Conservation (phyloP, 2,329 filamentous ascomycete genomes). For the Blumeriella jaapii region DNA sequence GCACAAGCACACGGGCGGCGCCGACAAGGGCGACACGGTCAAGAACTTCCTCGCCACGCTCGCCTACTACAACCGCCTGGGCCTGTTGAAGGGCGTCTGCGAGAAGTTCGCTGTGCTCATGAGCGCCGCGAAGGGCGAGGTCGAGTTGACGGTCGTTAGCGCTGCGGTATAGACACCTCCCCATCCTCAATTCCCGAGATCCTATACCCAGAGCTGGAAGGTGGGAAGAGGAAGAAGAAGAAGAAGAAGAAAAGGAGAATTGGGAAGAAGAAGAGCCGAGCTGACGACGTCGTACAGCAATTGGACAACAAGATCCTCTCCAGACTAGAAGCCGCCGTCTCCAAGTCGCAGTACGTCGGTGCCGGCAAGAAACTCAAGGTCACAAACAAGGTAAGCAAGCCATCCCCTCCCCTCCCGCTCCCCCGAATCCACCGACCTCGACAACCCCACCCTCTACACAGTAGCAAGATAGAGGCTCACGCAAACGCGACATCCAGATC, state of each 20-base stretch:
- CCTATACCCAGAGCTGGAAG: too few relatives aligned
- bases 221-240: too few relatives aligned
- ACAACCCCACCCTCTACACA: too few relatives aligned
- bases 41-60: slow-evolving; percentile 89
- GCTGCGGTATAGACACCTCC: slow-evolving; percentile 61
- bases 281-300: slow-evolving; percentile 45
- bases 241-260: background rate
- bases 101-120: slow-evolving; percentile 84
- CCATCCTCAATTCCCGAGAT: too few relatives aligned
- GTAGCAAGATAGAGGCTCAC: too few relatives aligned
- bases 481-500: too few relatives aligned
- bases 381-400: slow-evolving; percentile 60
- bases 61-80: slow-evolving; percentile 92
- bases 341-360: slow-evolving; percentile 80
- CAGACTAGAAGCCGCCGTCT: slow-evolving; percentile 76
- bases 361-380: slow-evolving; percentile 98
- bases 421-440: too few relatives aligned
- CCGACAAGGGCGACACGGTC: slow-evolving; percentile 63
- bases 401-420: too few relatives aligned
- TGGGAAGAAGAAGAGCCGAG: slow-evolving; percentile 4
- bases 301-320: slow-evolving; percentile 78
- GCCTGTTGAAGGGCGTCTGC: slow-evolving; percentile 67
- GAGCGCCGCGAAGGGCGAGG: slow-evolving; percentile 79
- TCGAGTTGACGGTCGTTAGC: slow-evolving; percentile 85
- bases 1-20: slow-evolving; percentile 63